phyloP scores from a whole-genome alignment of 441 rosid species.

The Bruguiera hainesii region DNA sequence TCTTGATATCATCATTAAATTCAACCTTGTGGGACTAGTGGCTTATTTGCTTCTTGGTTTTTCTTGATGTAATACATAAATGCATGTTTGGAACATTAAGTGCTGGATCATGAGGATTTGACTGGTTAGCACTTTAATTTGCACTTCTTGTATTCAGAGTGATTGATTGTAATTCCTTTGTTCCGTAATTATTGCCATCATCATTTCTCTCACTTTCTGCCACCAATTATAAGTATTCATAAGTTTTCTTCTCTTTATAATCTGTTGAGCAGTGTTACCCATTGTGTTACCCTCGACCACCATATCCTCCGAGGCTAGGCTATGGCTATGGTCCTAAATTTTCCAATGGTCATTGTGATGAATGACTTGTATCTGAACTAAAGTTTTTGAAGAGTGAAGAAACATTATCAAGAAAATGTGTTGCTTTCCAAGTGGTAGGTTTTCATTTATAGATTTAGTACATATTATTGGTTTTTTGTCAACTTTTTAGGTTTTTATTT shows the following conservation, averaged over 20 bases:
- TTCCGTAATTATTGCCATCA: background rate
- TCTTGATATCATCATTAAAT: no score
- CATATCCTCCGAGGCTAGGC: no score
- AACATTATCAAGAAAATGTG: conserved; percentile 71
- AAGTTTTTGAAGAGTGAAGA: conserved; percentile 84
- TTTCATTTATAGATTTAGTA: conserved; percentile 4
- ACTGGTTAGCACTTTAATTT: no score
- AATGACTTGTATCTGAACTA: conserved; percentile 85
- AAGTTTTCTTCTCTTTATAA: background rate
- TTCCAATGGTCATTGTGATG: conserved; percentile 74
- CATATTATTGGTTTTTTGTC: background rate
- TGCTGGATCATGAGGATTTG: conserved; percentile 51
- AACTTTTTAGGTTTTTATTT: conserved; percentile 4
- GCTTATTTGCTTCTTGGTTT: no score
- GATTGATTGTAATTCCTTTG: no score
- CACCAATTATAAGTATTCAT: background rate
- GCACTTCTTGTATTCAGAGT: no score
- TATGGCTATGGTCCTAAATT: conserved; percentile 40
- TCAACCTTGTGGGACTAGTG: no score
- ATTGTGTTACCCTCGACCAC: background rate
- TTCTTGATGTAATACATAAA: no score
- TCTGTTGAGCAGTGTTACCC: conserved; percentile 60
- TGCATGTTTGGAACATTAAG: conserved; percentile 34
- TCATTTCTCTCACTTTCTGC: background rate
- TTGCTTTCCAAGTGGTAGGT: conserved; percentile 82